Conservation (phyloP, 441 rosid species). For the Gossypium gossypioides region DNA sequence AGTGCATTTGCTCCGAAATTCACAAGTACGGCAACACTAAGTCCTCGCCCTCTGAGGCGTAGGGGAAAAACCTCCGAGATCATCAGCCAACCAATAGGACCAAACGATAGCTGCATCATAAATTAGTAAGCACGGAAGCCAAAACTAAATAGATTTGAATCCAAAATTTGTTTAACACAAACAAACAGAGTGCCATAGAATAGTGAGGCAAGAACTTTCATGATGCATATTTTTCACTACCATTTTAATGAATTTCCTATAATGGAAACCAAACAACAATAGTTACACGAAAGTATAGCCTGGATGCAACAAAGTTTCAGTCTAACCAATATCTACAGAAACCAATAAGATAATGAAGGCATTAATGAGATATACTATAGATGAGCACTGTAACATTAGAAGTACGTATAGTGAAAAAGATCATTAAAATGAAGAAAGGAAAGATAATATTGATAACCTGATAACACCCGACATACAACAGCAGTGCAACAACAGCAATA, state of each 20-base stretch:
- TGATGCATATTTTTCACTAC: background rate
- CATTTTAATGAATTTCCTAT: background rate
- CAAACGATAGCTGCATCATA: slow-evolving; percentile 80
- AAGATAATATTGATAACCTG: slow-evolving; percentile 47
- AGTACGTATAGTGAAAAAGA: background rate
- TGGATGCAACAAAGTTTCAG: background rate
- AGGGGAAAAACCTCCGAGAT: slow-evolving; percentile 87
- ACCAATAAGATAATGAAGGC: background rate
- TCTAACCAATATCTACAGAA: background rate
- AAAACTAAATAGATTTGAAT: background rate
- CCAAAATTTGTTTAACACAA: background rate
- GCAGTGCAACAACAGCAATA: slow-evolving; percentile 69
- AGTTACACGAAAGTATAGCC: background rate
- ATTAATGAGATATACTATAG: background rate
- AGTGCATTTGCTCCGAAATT: slow-evolving; percentile 88
- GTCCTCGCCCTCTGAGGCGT: slow-evolving; percentile 77
- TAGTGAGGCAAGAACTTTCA: background rate
- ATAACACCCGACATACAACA: slow-evolving; percentile 88
- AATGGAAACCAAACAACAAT: background rate
- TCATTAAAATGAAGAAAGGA: slow-evolving; percentile 3
- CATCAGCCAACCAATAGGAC: slow-evolving; percentile 99
- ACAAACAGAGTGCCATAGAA: background rate
- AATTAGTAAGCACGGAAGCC: background rate
- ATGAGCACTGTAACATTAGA: background rate
- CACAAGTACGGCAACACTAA: slow-evolving; percentile 83